These are phyloP conservation scores for Exophiala calicioides DNA, from an alignment of 2,329 filamentous ascomycete species.

Conservation along the genomic window DNA sequence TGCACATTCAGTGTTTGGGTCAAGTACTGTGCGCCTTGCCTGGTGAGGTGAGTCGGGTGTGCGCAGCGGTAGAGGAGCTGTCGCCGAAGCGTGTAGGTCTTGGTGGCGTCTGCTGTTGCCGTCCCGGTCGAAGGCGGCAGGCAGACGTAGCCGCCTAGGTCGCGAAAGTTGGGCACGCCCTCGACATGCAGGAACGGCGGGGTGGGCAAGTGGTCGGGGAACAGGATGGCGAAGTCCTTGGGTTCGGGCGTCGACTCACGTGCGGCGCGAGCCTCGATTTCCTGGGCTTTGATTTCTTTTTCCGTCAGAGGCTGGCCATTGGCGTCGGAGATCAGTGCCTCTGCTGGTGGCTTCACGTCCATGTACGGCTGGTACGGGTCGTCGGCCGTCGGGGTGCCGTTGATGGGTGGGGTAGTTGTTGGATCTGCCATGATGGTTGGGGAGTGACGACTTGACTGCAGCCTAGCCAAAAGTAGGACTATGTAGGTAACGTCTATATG, in stretches of 20 bases:
- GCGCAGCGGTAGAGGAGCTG: constrained; percentile 67
- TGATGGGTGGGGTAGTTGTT: background rate
- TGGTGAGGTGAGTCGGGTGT: constrained; percentile 62
- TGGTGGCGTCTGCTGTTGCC: constrained; percentile 3
- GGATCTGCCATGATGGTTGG: background rate
- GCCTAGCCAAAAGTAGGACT: no score
- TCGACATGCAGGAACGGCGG: constrained; percentile 43
- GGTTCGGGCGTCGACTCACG: constrained; percentile 23
- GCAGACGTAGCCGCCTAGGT: constrained; percentile 61
- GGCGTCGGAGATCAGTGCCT: constrained; percentile 9
- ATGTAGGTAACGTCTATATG: no score
- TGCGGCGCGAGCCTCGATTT: constrained; percentile 9
- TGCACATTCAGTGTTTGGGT: constrained; percentile 58
- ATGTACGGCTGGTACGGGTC: constrained; percentile 22
- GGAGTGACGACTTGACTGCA: no score
- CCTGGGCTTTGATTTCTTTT: constrained; percentile 15
- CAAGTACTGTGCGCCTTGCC: constrained; percentile 55
- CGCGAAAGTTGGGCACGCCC: constrained; percentile 68
- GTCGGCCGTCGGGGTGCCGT: background rate
- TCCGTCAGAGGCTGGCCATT: constrained; percentile 20
- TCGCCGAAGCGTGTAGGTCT: constrained; percentile 45
- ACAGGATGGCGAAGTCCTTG: constrained; percentile 22
- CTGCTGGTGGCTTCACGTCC: constrained; percentile 14
- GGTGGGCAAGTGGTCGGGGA: constrained; percentile 28
- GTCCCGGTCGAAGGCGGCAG: constrained; percentile 5